Conservation (phyloP, 2,329 filamentous ascomycete species). For the Colletotrichum eleusines region DNA sequence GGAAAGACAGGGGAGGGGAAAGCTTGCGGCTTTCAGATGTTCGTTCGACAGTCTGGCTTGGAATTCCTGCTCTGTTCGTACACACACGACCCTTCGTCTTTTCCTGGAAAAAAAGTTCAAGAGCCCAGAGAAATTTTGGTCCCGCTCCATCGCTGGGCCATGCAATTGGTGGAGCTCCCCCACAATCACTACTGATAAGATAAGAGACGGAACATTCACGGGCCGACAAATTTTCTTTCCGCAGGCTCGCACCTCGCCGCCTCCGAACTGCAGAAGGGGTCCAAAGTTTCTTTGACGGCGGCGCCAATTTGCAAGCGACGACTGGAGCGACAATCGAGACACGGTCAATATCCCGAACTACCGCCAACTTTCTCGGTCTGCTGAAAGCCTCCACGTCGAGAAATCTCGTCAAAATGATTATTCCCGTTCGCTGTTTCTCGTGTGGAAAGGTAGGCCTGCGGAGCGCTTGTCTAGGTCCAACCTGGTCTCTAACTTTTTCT, state of each 20-base stretch:
- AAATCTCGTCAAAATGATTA: constrained; percentile 81
- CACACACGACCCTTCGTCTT: constrained; percentile 18
- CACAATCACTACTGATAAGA: constrained; percentile 40
- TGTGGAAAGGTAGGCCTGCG: constrained; percentile 87
- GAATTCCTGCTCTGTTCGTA: constrained; percentile 34
- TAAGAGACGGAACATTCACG: constrained; percentile 36
- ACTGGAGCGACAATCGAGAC: not conserved
- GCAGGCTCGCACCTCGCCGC: not conserved
- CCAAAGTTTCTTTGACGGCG: constrained; percentile 32
- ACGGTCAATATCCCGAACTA: not conserved
- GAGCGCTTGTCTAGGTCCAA: constrained; percentile 7
- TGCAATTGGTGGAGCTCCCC: constrained; percentile 38
- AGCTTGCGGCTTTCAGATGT: constrained; percentile 17
- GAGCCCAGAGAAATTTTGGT: constrained; percentile 43
- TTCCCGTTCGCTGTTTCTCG: constrained; percentile 97
- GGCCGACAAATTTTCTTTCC: constrained; percentile 40
- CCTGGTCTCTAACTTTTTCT: constrained; percentile 47
- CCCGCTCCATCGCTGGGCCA: constrained; percentile 36
- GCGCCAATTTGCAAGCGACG: constrained; percentile 23
- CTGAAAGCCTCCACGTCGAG: not conserved
- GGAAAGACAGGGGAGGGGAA: constrained; percentile 1
- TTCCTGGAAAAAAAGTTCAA: constrained; percentile 42
- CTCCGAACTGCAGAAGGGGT: not conserved
- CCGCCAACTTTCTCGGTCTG: not conserved
- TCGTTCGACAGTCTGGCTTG: constrained; percentile 29